A percentile compares a stretch with the other conserved stretches of the same genome.
Evolutionary conservation across 192 early-diverging fungal genomes (phyloP).

Genomic region (Coemansia sp.): DNA sequence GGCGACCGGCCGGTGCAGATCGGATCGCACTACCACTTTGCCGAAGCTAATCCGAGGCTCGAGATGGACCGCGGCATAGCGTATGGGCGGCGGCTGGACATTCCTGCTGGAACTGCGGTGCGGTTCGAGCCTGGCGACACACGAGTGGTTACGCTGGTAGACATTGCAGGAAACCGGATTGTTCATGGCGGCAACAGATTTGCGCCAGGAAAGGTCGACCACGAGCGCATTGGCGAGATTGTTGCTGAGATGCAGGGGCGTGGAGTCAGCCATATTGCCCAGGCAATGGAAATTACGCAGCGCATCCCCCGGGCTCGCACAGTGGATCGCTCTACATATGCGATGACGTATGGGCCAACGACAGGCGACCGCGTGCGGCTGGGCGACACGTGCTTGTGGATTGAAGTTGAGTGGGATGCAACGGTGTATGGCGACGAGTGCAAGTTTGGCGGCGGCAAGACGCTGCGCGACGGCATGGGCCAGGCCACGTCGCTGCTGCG

Average conservation of each 20-base stretch:
- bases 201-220: slow-evolving; percentile 72
- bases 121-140: slow-evolving; percentile 96
- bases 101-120: slow-evolving; percentile 90
- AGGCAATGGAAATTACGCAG: slow-evolving; percentile 55
- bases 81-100: slow-evolving; percentile 87
- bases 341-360: slow-evolving; percentile 91
- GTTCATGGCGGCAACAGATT: slow-evolving; percentile 87
- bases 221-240: slow-evolving; percentile 14
- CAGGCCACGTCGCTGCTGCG: slow-evolving; percentile 68
- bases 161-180: slow-evolving; percentile 76
- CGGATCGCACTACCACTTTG: slow-evolving; percentile 96
- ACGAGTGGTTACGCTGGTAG: slow-evolving; percentile 77
- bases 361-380: slow-evolving; percentile 85
- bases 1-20: slow-evolving; percentile 95
- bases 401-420: slow-evolving; percentile 86
- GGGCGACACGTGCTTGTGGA: slow-evolving; percentile 80
- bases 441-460: slow-evolving; percentile 96
- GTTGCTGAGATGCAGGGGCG: slow-evolving; percentile 31
- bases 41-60: slow-evolving; percentile 82
- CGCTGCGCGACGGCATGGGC: slow-evolving; percentile 95
- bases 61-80: slow-evolving; percentile 80
- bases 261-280: slow-evolving; percentile 56
- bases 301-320: slow-evolving; percentile 57
- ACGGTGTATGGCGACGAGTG: slow-evolving; percentile 94
- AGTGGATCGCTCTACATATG: slow-evolving; percentile 81